Conservation (phyloP, 148 eudicot species). For the Heliamphora exappendiculata region DNA sequence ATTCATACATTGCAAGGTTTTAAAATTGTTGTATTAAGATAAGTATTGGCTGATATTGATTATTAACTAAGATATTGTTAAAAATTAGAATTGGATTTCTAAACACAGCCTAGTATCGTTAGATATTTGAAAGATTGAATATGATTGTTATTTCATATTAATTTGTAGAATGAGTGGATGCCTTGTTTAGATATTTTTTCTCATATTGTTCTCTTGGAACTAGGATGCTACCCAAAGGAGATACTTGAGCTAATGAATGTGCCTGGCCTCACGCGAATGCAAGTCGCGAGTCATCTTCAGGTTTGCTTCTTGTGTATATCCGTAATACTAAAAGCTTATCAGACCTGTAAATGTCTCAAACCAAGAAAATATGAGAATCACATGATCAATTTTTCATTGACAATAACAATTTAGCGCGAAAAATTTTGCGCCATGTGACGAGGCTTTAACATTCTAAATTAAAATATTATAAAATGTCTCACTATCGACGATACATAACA, state of each 20-base stretch:
- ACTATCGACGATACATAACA: no score
- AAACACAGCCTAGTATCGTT: no score
- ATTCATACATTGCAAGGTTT: no score
- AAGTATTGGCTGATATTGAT: no score
- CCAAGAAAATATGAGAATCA: background rate
- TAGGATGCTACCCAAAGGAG: slow-evolving; percentile 16
- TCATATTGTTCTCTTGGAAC: background rate
- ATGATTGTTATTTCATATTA: background rate
- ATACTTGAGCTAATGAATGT: slow-evolving; percentile 12
- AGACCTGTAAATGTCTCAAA: background rate
- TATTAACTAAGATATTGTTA: no score
- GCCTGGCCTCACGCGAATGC: slow-evolving; percentile 12
- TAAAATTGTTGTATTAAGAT: no score
- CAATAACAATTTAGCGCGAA: no score
- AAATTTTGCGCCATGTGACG: no score
- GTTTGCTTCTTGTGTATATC: background rate
- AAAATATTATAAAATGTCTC: no score
- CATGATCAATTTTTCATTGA: background rate
- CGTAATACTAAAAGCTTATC: background rate
- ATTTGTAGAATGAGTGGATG: background rate
- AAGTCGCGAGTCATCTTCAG: slow-evolving; percentile 20
- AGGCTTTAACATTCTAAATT: no score
- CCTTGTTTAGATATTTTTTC: background rate
- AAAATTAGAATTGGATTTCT: no score
- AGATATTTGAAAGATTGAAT: no score